Conservation (phyloP, 1,139 yeast genomes). For the Yamadazyma jaroonii region DNA sequence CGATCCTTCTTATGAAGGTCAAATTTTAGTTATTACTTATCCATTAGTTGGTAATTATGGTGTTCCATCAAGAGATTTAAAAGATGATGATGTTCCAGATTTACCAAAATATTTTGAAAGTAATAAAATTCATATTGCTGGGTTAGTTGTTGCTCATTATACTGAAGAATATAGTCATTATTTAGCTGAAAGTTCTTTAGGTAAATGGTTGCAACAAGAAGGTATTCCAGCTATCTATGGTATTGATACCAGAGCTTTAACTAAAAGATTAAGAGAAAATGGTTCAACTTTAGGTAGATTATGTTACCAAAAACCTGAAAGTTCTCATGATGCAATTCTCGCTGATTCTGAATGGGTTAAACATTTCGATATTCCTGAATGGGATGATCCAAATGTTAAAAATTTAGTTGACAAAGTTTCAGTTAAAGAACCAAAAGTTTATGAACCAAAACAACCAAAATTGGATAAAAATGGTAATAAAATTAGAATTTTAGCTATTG, state of each 20-base stretch:
- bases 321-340: slow-evolving; percentile 33
- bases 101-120: slow-evolving; percentile 95
- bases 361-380: slow-evolving; percentile 74
- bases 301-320: slow-evolving; percentile 53
- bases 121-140: slow-evolving; percentile 88
- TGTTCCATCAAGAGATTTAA: slow-evolving; percentile 84
- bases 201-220: slow-evolving; percentile 89
- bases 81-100: slow-evolving; percentile 69
- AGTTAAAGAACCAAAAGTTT: slow-evolving; percentile 67
- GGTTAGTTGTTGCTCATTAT: slow-evolving; percentile 95
- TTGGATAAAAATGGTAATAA: slow-evolving; percentile 69
- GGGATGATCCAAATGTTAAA: slow-evolving; percentile 89
- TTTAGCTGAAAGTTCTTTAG: slow-evolving; percentile 88
- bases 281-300: slow-evolving; percentile 94
- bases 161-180: slow-evolving; percentile 94
- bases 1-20: slow-evolving; percentile 98
- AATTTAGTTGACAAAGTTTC: slow-evolving; percentile 94
- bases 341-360: slow-evolving; percentile 48
- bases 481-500: slow-evolving; percentile 83
- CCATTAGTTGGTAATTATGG: slow-evolving; percentile 99
- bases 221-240: slow-evolving; percentile 96
- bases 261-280: slow-evolving; percentile 85
- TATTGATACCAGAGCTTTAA: slow-evolving; percentile 93
- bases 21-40: slow-evolving; percentile 92
- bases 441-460: slow-evolving; percentile 45